Evolutionary conservation across 2,329 filamentous ascomycete species (phyloP).

Genomic region (Ceratocystis cacaofunesta): DNA sequence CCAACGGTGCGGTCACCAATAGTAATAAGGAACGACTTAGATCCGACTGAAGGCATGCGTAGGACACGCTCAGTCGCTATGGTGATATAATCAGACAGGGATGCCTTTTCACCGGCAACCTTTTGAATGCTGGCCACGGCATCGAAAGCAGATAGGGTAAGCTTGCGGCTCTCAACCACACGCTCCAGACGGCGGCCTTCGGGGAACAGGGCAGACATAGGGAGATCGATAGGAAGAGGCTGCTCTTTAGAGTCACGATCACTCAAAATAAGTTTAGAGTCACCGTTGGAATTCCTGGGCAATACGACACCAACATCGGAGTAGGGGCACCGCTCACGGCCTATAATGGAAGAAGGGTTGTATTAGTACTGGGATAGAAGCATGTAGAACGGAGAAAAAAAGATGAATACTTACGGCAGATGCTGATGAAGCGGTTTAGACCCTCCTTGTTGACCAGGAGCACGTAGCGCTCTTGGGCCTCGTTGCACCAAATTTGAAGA

Average conservation of each 20-base stretch:
- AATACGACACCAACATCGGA: conserved; percentile 75
- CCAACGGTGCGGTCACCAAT: conserved; percentile 89
- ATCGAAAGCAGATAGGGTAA: conserved; percentile 58
- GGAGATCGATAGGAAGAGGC: conserved; percentile 71
- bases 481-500: conserved; percentile 94
- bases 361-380: conserved; percentile 16
- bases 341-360: conserved; percentile 24
- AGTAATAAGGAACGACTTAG: conserved; percentile 92
- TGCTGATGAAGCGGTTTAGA: conserved; percentile 59
- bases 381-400: conserved; percentile 1
- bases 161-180: conserved; percentile 54
- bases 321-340: conserved; percentile 79
- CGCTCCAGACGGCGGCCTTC: conserved; percentile 71
- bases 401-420: conserved; percentile 35
- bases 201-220: conserved; percentile 78
- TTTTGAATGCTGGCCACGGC: conserved; percentile 48
- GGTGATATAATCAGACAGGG: conserved; percentile 37
- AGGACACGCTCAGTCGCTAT: conserved; percentile 71
- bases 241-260: conserved; percentile 64
- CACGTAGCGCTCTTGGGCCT: conserved; percentile 93
- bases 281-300: conserved; percentile 44
- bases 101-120: conserved; percentile 40
- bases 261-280: conserved; percentile 61
- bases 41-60: conserved; percentile 77
- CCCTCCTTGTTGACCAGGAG: conserved; percentile 69